phyloP scores from a whole-genome alignment of 371 early-diverging fungal genomes.

The Rhizopus arrhizus region DNA sequence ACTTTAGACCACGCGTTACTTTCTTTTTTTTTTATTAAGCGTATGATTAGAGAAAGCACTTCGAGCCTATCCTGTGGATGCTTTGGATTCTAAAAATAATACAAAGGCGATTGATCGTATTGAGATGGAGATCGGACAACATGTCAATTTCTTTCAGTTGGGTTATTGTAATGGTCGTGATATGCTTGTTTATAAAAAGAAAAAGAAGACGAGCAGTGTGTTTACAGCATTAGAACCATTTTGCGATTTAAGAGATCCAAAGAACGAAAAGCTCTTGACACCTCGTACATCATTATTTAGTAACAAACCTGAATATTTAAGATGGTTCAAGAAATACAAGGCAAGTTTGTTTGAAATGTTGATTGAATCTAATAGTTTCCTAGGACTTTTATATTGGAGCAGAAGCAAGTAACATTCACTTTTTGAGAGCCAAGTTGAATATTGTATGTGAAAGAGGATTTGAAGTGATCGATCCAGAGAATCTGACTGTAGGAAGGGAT shows the following conservation, averaged over 20 bases:
- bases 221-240: conserved; percentile 48
- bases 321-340: conserved; percentile 43
- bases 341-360: conserved; percentile 1
- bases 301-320: conserved; percentile 29
- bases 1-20: too few species aligned
- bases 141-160: conserved; percentile 77
- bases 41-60: conserved; percentile 50
- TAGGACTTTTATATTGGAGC: conserved; percentile 85
- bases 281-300: conserved; percentile 30
- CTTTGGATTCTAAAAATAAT: conserved; percentile 47
- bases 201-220: conserved; percentile 51
- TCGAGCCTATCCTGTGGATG: conserved; percentile 66
- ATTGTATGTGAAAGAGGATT: conserved; percentile 86
- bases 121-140: conserved; percentile 62
- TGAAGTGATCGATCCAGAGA: conserved; percentile 82
- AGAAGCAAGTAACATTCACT: conserved; percentile 76
- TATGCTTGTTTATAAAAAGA: conserved; percentile 61
- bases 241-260: conserved; percentile 47
- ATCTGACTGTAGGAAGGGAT: conserved; percentile 63
- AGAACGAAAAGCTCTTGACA: conserved; percentile 33
- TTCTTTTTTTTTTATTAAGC: too few species aligned
- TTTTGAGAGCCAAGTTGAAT: conserved; percentile 73
- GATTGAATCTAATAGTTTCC: not conserved
- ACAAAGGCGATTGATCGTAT: conserved; percentile 43
- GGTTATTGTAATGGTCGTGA: conserved; percentile 68